Conservation (phyloP, 495 filamentous ascomycete species). For the Amorphotheca resinae region DNA sequence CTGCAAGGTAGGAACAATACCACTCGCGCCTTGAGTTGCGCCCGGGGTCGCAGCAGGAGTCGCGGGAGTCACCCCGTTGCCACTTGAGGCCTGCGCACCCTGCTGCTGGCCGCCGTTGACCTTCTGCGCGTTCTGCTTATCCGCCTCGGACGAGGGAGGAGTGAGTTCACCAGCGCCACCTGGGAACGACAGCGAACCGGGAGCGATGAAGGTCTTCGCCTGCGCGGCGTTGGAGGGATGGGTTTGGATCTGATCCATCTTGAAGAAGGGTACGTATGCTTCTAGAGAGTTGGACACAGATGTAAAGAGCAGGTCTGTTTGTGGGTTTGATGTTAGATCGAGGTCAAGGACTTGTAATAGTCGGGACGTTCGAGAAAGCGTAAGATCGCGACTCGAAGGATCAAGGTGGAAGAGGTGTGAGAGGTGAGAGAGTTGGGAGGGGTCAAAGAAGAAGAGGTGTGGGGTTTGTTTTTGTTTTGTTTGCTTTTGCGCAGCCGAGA, state of each 20-base stretch:
- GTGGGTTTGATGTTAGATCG: slow-evolving; percentile 16
- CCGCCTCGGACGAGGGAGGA: slow-evolving; percentile 53
- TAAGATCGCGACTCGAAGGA: slow-evolving; percentile 17
- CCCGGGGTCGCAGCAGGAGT: slow-evolving; percentile 92
- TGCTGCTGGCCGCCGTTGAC: slow-evolving; percentile 47
- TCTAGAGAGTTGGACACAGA: slow-evolving; percentile 10
- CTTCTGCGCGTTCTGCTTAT: slow-evolving; percentile 31
- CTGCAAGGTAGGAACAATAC: slow-evolving; percentile 96
- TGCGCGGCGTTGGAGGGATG: slow-evolving; percentile 79
- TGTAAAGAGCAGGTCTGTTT: slow-evolving; percentile 14
- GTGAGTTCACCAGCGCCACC: slow-evolving; percentile 70
- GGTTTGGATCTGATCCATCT: slow-evolving; percentile 80
- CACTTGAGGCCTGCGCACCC: slow-evolving; percentile 44
- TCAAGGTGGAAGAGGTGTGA: slow-evolving; percentile 10
- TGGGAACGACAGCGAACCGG: slow-evolving; percentile 82
- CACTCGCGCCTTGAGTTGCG: slow-evolving; percentile 61
- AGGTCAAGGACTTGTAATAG: slow-evolving; percentile 1
- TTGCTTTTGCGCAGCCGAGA: too few relatives aligned
- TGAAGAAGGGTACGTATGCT: slow-evolving; percentile 4
- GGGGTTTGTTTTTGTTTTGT: slow-evolving; percentile 10
- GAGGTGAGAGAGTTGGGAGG: slow-evolving; percentile 8
- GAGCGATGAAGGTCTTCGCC: slow-evolving; percentile 83
- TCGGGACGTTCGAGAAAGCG: slow-evolving; percentile 11
- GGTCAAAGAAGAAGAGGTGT: slow-evolving; percentile 2
- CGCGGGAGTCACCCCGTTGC: slow-evolving; percentile 84